These are phyloP conservation scores for Fistulina hepatica DNA, from an alignment of 1,284 basidiomycete genomes.

Conservation along the genomic window DNA sequence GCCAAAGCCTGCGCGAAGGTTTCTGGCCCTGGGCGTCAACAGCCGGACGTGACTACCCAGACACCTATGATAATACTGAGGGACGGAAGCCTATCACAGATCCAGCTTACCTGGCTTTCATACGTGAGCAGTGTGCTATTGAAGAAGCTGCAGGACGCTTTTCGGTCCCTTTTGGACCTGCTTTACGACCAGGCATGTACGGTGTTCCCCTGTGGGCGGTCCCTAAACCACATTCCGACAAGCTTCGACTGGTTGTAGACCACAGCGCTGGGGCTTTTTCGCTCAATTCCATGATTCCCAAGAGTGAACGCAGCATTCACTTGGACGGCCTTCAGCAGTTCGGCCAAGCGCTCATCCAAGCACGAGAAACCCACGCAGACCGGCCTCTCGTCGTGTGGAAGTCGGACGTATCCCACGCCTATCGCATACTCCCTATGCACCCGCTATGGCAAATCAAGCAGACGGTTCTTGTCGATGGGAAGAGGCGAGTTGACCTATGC, in stretches of 20 bases:
- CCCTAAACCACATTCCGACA: conserved; percentile 27
- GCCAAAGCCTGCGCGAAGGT: conserved; percentile 23
- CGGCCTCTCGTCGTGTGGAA: conserved; percentile 27
- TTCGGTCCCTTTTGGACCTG: conserved; percentile 26
- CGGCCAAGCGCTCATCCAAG: too few relatives aligned
- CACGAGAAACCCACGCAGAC: too few relatives aligned
- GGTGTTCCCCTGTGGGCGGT: conserved; percentile 30
- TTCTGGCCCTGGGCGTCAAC: conserved; percentile 33
- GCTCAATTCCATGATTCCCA: conserved; percentile 30
- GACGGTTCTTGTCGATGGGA: conserved; percentile 20
- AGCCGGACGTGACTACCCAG: conserved; percentile 12
- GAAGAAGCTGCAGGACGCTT: conserved; percentile 25
- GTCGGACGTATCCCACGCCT: conserved; percentile 22
- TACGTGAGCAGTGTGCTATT: conserved; percentile 22
- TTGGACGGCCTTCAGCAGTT: too few relatives aligned
- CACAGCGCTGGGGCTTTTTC: conserved; percentile 25
- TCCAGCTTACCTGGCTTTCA: conserved; percentile 16
- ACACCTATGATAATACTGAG: conserved; percentile 21
- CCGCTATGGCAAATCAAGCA: conserved; percentile 31
- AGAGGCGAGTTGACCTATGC: conserved; percentile 20
- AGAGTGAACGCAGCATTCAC: too few relatives aligned
- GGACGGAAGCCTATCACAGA: too few relatives aligned
- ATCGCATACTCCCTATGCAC: conserved; percentile 4
- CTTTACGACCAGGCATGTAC: conserved; percentile 36
- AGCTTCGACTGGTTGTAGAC: conserved; percentile 29